Base-by-base conservation (phyloP, 2,329 filamentous ascomycete species). In the Aspergillus latus region DNA sequence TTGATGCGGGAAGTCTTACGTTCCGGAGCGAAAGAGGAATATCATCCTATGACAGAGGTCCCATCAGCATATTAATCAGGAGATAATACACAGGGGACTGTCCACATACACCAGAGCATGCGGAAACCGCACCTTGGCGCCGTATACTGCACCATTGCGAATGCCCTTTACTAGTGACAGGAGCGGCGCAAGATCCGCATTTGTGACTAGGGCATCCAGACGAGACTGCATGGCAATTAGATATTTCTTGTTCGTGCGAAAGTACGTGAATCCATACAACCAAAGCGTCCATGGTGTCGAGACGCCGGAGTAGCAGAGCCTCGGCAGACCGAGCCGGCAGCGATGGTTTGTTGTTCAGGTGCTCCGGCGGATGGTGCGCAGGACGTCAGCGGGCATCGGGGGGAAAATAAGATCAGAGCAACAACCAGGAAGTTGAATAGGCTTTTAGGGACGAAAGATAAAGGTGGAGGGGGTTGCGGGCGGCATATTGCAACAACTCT, bases 71-170 rank as follows among this genome's bases (percentile, higher is more conserved):
- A 39, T 16, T 32, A 21, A n/a, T n/a, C n/a, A n/a, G n/a, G n/a
- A n/a, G n/a, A n/a, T n/a, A n/a, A n/a, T n/a, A n/a, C n/a, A n/a
- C n/a, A n/a, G n/a, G n/a, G n/a, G n/a, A n/a, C n/a, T 21, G 16
- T 47, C 16, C 16, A 63, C 78, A 61, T 80, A 86, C 83, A 99
- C 94, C 65, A 99, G 83, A 59, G 94, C 94, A 78, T 99, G 94
- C 62, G 94, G 94, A 78, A 99, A 97, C 62, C 94, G 92, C 75
- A 99, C 91, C 84, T 97, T 97, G 67, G 90, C 86, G 59, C 94
- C 94, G 77, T 99, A 99, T 61, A 99, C 91, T 63, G 92, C 87
- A 74, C 94, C 94, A 85, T 97, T 99, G 76, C 94, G 91, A 64
- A 94, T 89, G 68, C 87, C 91, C 83, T 99, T 99, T 74, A 96